These are phyloP conservation scores for Penicillium goetzii DNA, from an alignment of 495 filamentous ascomycete genomes.

Conservation along the genomic window DNA sequence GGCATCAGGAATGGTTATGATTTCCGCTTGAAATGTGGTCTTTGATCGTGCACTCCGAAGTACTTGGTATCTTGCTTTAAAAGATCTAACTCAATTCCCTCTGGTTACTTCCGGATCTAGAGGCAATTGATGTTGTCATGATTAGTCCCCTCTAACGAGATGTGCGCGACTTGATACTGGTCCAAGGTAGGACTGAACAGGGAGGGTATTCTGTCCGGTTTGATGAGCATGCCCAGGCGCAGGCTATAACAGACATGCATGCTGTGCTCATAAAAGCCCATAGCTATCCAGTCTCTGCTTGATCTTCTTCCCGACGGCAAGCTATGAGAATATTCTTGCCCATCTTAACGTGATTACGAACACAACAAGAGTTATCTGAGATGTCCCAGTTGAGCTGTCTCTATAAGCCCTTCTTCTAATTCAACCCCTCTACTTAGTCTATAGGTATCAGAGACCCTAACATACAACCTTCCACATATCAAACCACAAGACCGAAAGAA, in stretches of 20 bases:
- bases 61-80: not conserved
- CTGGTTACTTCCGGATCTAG: not conserved
- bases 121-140: not conserved
- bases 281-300: too few species aligned
- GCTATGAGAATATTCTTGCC: too few species aligned
- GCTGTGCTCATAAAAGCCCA: too few species aligned
- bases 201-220: not conserved
- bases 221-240: not conserved
- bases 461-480: not conserved
- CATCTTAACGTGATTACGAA: too few species aligned
- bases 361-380: not conserved
- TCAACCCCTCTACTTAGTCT: slow-evolving; percentile 12
- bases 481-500: not conserved
- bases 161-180: not conserved
- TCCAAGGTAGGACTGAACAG: not conserved
- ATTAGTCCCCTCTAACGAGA: not conserved
- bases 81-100: not conserved
- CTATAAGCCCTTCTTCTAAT: slow-evolving; percentile 5
- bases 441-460: slow-evolving; percentile 7
- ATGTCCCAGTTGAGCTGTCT: slow-evolving; percentile 2
- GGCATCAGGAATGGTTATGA: slow-evolving; percentile 48
- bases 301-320: too few species aligned
- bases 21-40: slow-evolving; percentile 25
- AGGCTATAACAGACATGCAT: too few species aligned
- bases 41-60: not conserved